Evolutionary conservation across 805 yeast species (phyloP).

Genomic region (Metschnikowia similis): DNA sequence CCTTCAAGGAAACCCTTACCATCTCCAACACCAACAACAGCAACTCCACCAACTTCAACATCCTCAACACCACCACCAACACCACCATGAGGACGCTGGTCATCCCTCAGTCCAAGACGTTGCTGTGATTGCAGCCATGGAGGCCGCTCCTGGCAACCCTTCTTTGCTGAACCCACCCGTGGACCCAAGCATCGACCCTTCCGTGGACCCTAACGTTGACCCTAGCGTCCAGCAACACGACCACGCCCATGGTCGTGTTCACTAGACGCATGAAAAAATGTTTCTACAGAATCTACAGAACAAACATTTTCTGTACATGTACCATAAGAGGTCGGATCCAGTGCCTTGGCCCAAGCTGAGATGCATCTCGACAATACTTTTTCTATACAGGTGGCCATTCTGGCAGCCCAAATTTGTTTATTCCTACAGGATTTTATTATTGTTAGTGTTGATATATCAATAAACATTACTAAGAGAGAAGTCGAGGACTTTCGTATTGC

Average conservation of each 20-base stretch:
- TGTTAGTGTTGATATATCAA: conserved; percentile 5
- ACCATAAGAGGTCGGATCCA: conserved; percentile 7
- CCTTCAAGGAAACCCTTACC: conserved; percentile 19
- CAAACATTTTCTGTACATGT: conserved; percentile 7
- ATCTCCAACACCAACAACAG: conserved; percentile 19
- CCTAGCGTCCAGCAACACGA: conserved; percentile 42
- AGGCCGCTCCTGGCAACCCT: conserved; percentile 29
- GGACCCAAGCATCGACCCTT: conserved; percentile 30
- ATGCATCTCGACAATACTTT: not conserved
- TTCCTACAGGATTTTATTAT: conserved; percentile 2
- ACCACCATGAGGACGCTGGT: conserved; percentile 20
- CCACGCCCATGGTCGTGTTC: conserved; percentile 28
- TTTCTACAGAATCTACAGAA: conserved; percentile 1
- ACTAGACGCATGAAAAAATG: conserved; percentile 8
- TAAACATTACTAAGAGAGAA: not conserved
- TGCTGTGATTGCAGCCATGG: conserved; percentile 42
- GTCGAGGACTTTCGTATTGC: not conserved
- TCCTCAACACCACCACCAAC: conserved; percentile 22
- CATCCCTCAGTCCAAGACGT: conserved; percentile 37
- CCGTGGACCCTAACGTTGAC: conserved; percentile 42
- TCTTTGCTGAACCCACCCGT: conserved; percentile 28
- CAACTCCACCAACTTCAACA: conserved; percentile 23
- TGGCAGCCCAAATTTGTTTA: conserved; percentile 6
- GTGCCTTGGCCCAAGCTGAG: not conserved
- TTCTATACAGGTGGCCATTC: not conserved